phyloP scores from a whole-genome alignment of 768 basidiomycete species.

The Rhizopogon rudus region DNA sequence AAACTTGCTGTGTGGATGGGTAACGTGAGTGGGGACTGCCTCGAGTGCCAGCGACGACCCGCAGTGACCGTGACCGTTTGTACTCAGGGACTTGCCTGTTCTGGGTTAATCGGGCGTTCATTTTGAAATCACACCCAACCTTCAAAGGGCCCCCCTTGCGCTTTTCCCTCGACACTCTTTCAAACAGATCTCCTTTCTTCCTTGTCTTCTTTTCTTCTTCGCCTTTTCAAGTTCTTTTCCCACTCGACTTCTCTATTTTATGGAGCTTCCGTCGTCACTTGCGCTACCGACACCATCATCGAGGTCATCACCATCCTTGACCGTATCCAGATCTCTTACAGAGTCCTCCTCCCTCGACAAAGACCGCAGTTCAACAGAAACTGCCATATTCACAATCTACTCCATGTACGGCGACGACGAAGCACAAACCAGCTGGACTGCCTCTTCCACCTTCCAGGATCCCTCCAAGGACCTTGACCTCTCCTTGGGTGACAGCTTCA shows the following conservation, averaged over 20 bases:
- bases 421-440: constrained; percentile 42
- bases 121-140: neutral
- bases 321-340: constrained; percentile 28
- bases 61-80: too few species aligned
- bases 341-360: constrained; percentile 30
- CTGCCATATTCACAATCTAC: constrained; percentile 79
- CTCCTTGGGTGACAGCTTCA: constrained; percentile 27
- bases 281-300: constrained; percentile 27
- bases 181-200: neutral
- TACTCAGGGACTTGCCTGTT: neutral
- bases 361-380: constrained; percentile 60
- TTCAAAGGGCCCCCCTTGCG: neutral
- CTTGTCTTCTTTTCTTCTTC: neutral
- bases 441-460: constrained; percentile 32
- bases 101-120: neutral
- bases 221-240: neutral
- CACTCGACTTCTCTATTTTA: constrained; percentile 17
- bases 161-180: constrained; percentile 1
- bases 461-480: constrained; percentile 33
- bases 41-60: too few species aligned
- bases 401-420: constrained; percentile 77
- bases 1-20: too few species aligned
- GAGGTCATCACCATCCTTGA: constrained; percentile 25
- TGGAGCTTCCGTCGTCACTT: constrained; percentile 38
- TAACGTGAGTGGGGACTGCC: too few species aligned